Evolutionary conservation across 2,329 filamentous ascomycete genomes (phyloP), one percentile per base, ranked within the genome.

Genomic region (Fusarium gaditjirri): DNA sequence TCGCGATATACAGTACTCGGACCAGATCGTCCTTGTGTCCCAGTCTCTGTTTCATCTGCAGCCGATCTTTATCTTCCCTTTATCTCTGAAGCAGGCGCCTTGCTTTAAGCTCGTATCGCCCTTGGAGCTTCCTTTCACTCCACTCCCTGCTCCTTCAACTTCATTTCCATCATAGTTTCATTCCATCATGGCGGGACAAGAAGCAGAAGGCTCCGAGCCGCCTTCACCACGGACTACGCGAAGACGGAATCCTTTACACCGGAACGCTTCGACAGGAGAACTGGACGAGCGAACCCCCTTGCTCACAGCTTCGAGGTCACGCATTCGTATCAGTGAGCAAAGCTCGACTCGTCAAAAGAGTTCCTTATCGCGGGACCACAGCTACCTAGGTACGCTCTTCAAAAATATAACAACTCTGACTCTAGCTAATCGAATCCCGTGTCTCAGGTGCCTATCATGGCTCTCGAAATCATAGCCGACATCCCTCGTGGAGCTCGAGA

Each of bases 401-500:
- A 39, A 25, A 44, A 21, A 21, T 10, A 23, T 38, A 33, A 13
- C 25, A 23, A 31, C 14, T 6, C 27, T 44, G 42, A 44, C 36
- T 42, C 8, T 47, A 39, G 21, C 73, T 76, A 65, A 77, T 58
- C 9, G 8, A 25, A 14, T 38, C 31, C 25, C 23, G 33, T n/a
- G 29, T 33, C 17, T 41, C 69, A 84, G 85, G 83, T 44, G 83
- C 80, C 68, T 72, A 80, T 60, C 78, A 81, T 54, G 78, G 80
- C 52, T 77, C 80, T 31, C 83, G 84, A 66, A 83, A 90, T 75
- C 88, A 91, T 78, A 88, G 83, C 74, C 87, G 90, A 47, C 85
- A 86, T 46, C 85, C 85, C 27, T 92, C 90, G 21, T 90, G 86
- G 85, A 84, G 88, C 23, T 84, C 87, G 43, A 88, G 92, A 23